Evolutionary conservation across 176 grass and related monocot genomes (phyloP).

Genomic region (Avena atlantica): DNA sequence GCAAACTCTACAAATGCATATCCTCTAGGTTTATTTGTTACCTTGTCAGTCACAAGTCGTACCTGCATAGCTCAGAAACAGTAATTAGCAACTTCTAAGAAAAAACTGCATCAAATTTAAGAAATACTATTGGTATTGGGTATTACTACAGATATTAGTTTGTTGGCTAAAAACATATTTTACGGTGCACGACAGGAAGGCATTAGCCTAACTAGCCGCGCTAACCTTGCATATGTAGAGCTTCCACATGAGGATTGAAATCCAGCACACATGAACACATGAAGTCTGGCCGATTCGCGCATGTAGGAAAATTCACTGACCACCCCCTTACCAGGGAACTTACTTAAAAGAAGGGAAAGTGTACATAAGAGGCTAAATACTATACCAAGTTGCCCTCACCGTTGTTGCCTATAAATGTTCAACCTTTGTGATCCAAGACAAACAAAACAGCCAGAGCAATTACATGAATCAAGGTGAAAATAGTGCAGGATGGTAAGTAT

Average conservation of each 20-base stretch:
- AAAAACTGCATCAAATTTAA: slow-evolving; percentile 12
- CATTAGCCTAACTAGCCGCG: slow-evolving; percentile 75
- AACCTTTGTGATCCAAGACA: slow-evolving; percentile 37
- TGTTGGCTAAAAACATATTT: slow-evolving; percentile 46
- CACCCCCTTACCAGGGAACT: slow-evolving; percentile 82
- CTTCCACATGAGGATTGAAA: slow-evolving; percentile 59
- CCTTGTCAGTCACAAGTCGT: slow-evolving; percentile 63
- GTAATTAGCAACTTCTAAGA: slow-evolving; percentile 20
- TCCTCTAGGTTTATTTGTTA: slow-evolving; percentile 77
- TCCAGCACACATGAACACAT: slow-evolving; percentile 58
- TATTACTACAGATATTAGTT: slow-evolving; percentile 30
- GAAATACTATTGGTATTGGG: background rate
- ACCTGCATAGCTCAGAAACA: slow-evolving; percentile 62
- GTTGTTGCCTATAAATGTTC: slow-evolving; percentile 41
- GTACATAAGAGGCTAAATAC: slow-evolving; percentile 12
- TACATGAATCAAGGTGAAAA: slow-evolving; percentile 45
- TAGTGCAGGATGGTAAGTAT: slow-evolving; percentile 1
- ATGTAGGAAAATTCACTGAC: slow-evolving; percentile 50
- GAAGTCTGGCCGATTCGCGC: slow-evolving; percentile 52
- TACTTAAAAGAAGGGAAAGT: slow-evolving; percentile 23
- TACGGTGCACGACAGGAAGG: slow-evolving; percentile 80
- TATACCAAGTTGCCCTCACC: slow-evolving; percentile 44
- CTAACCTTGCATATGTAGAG: slow-evolving; percentile 79
- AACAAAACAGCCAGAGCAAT: slow-evolving; percentile 35
- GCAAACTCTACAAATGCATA: slow-evolving; percentile 78